A percentile compares a stretch with the other conserved stretches of the same genome.
These are phyloP conservation scores for Vitis amurensis DNA, from an alignment of 164 flowering plant species.

Conservation along the genomic window DNA sequence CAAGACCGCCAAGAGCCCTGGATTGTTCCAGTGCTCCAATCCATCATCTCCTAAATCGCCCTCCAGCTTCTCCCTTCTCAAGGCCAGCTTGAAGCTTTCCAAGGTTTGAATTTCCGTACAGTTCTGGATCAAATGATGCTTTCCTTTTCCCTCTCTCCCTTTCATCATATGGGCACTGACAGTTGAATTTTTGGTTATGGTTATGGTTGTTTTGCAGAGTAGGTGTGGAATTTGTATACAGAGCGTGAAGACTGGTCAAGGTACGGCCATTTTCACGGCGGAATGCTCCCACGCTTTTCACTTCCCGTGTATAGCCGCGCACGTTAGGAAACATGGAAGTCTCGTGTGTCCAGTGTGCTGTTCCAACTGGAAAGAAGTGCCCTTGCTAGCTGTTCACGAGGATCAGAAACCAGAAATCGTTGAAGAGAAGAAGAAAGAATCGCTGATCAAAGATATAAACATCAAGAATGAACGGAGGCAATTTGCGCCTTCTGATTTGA, in stretches of 20 bases:
- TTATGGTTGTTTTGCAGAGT: constrained; percentile 38
- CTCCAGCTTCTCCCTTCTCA: constrained; percentile 67
- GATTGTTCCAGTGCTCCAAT: constrained; percentile 38
- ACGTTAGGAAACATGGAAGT: constrained; percentile 43
- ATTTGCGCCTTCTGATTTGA: constrained; percentile 17
- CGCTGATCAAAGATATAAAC: neutral
- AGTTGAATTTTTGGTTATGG: neutral
- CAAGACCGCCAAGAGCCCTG: constrained; percentile 47
- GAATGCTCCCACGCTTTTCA: constrained; percentile 91
- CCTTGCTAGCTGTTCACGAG: constrained; percentile 49
- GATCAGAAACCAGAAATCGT: neutral
- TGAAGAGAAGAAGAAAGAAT: neutral
- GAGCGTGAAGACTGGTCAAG: constrained; percentile 80
- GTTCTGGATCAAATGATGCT: neutral
- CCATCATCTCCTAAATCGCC: constrained; percentile 87
- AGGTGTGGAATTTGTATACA: constrained; percentile 81
- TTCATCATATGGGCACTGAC: neutral
- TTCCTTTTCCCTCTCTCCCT: neutral
- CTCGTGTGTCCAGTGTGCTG: constrained; percentile 78
- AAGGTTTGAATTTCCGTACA: constrained; percentile 36
- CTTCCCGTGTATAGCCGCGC: constrained; percentile 77
- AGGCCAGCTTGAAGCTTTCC: constrained; percentile 53
- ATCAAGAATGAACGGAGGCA: neutral
- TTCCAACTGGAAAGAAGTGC: constrained; percentile 65
- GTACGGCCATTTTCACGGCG: constrained; percentile 87